phyloP scores from a whole-genome alignment of 257 asterid species.

The Petunia axillaris region DNA sequence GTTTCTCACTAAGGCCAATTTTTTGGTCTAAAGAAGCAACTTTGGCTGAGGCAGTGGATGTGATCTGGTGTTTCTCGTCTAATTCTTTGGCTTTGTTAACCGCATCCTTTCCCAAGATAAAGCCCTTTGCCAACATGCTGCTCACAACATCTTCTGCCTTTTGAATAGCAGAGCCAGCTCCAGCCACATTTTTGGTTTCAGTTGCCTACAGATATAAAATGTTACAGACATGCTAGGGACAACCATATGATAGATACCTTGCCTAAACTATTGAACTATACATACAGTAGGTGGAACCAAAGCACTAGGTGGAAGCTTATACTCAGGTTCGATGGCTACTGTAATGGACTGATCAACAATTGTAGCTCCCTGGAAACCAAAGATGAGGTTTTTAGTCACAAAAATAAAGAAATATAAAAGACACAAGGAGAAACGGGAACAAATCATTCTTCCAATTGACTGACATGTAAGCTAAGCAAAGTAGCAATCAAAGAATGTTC shows the following conservation, averaged over 20 bases:
- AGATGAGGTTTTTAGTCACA: background rate
- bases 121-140: constrained; percentile 32
- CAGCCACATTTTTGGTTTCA: constrained; percentile 33
- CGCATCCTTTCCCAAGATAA: constrained; percentile 49
- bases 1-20: constrained; percentile 49
- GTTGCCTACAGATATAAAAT: constrained; percentile 30
- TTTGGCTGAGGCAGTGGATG: constrained; percentile 47
- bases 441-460: background rate
- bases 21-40: constrained; percentile 49
- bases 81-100: constrained; percentile 46
- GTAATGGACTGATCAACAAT: constrained; percentile 28
- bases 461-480: background rate
- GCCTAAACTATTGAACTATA: background rate
- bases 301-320: constrained; percentile 32
- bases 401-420: background rate
- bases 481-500: background rate
- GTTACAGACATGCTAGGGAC: background rate
- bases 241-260: background rate
- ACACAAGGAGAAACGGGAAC: background rate
- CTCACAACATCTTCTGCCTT: background rate
- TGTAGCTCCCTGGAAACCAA: constrained; percentile 36
- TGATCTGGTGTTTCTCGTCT: constrained; percentile 56
- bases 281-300: constrained; percentile 27
- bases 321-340: constrained; percentile 32
- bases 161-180: constrained; percentile 41